phyloP scores from a whole-genome alignment of 2,329 filamentous ascomycete species.

The Chaetomiaceae sp. region DNA sequence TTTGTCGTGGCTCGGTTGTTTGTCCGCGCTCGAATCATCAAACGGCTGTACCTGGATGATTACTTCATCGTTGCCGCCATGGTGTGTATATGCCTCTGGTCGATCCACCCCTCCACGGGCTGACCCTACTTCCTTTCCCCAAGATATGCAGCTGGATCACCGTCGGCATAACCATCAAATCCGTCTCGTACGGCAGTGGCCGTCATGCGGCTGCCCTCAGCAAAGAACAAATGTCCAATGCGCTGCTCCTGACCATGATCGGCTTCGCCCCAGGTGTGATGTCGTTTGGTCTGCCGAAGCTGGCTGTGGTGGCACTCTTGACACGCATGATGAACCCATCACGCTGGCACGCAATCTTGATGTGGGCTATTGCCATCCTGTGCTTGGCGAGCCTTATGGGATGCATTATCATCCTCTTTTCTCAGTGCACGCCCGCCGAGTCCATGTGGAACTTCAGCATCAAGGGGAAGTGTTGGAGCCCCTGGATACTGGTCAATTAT shows the following conservation, averaged over 20 bases:
- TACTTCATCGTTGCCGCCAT: constrained; percentile 20
- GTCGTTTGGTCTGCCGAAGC: constrained; percentile 40
- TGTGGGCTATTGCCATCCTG: constrained; percentile 35
- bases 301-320: constrained; percentile 39
- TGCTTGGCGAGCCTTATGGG: constrained; percentile 32
- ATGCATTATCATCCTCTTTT: constrained; percentile 39
- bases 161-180: constrained; percentile 32
- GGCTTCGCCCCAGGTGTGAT: constrained; percentile 37
- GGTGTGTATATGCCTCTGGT: not conserved
- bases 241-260: constrained; percentile 34
- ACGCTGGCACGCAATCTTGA: not conserved
- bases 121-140: not conserved
- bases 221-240: constrained; percentile 27
- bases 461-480: constrained; percentile 33
- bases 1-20: constrained; percentile 34
- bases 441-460: constrained; percentile 39
- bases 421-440: constrained; percentile 38
- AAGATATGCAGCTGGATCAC: constrained; percentile 34
- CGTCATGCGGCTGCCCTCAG: constrained; percentile 34
- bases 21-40: constrained; percentile 30
- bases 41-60: constrained; percentile 36
- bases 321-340: constrained; percentile 36
- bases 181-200: constrained; percentile 37
- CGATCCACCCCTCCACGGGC: not conserved
- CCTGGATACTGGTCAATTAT: constrained; percentile 36